Evolutionary conservation across 352 stramenopile genomes (phyloP), one percentile per base, ranked within the genome.

Genomic region (Blastocystis sp.): DNA sequence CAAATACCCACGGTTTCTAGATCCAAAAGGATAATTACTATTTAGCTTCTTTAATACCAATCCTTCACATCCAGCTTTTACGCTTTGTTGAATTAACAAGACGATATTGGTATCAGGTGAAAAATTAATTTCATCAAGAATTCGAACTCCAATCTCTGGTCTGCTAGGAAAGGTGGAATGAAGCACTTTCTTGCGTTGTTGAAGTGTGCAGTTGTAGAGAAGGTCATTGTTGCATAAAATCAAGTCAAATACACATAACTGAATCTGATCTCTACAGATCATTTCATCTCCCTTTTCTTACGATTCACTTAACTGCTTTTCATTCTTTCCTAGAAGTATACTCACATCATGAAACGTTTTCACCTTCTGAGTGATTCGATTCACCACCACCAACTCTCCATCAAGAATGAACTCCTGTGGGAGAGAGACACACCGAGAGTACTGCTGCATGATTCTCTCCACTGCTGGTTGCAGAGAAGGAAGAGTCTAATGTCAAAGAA

Each of bases 161-260:
- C 11, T 19, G 7, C 11, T 17, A 5, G 42, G 30, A 15, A 84
- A 84, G 15, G 4, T 51, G 53, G 35, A 22, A 33, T n/a, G 5
- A n/a, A 84, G 56, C 22, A 64, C 30, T 11, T 27, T 33, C 44
- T 84, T 84, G 3, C 73, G 44, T 22, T 84, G 30, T 0, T 2
- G 24, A 27, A 84, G 27, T n/a, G 73, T 44, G 11, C 15, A 6
- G 13, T 53, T 6, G 15, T 33, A 66, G 22, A 84, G 44, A 4
- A 15, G 19, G 2, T 53, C 7, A 51, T 44, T 17, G 33, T 66
- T 19, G 15, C 58, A n/a, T 5, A 19, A n/a, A n/a, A 84, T 54
- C 15, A 84, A 24, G 27, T 84, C 73, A 57, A 84, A 84, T 11
- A 84, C 15, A 17, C 53, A 53, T 22, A 84, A 57, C 19, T 56